Evolutionary conservation across 2,329 filamentous ascomycete species (phyloP), one percentile per base, ranked within the genome.

Genomic region (Fusarium staphyleae): DNA sequence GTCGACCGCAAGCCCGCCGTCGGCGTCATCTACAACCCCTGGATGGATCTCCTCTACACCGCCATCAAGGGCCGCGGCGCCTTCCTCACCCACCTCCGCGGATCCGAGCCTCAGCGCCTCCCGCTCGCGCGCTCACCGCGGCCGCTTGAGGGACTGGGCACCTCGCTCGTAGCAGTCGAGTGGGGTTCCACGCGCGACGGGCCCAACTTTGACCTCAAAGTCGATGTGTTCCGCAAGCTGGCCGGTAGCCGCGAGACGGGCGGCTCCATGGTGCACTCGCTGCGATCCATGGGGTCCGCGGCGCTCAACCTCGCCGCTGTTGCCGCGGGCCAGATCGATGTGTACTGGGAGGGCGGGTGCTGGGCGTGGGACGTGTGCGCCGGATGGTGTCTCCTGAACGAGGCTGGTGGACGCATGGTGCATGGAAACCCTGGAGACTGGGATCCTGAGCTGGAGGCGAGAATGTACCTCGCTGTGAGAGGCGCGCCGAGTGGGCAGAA

Each of bases 321-420:
- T 3, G 90, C 90, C 3, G 82, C 84, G 9, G 90, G 90, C 0
- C 81, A 86, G 70, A 64, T 91, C 19, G 90, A 93, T 70, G 66
- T 85, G 16, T 93, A 91, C 70, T 93, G 90, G 90, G 90, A 93
- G 74, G 89, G 87, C 30, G 90, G 90, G 1, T 91, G 88, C 72
- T 93, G 89, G 83, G 88, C 89, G 2, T 93, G 90, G 90, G 90
- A 93, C 70, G 90, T 93, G 3, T 90, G 88, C 68, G 90, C 90
- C 5, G 90, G 87, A 0, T 93, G 89, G 90, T 85, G 87, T 52
- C 87, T 93, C 55, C 75, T 93, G 19, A 75, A 77, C 24, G 90
- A 93, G 76, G 88, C 89, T 0, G 90, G 90, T 0, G 90, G 90
- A 0, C 77, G 84, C 44, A 84, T 93, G 77, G 88, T 82, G 7